These are phyloP conservation scores for Phytophthora hibernalis DNA, from an alignment of 352 stramenopile genomes.

Conservation along the genomic window DNA sequence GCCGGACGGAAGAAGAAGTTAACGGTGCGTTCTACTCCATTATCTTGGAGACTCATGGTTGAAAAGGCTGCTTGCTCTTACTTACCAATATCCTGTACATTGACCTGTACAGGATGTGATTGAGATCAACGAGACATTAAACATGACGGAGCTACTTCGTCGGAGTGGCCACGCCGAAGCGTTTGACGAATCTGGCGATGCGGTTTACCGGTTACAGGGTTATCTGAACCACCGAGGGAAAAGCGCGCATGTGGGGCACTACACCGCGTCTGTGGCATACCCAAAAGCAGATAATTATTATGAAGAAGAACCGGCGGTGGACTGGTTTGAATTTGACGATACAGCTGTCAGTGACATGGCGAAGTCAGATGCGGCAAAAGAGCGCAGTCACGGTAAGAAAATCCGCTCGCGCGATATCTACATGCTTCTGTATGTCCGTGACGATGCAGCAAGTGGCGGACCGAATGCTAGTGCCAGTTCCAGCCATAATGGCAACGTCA, in stretches of 20 bases:
- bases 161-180: constrained; percentile 48
- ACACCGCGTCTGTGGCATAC: constrained; percentile 84
- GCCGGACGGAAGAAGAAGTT: constrained; percentile 86
- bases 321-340: constrained; percentile 90
- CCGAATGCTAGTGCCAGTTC: neutral
- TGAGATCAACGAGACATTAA: constrained; percentile 78
- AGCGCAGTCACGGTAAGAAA: constrained; percentile 53
- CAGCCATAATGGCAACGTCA: neutral
- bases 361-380: constrained; percentile 43
- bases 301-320: constrained; percentile 16
- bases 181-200: constrained; percentile 48
- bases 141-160: constrained; percentile 75
- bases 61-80: neutral
- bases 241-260: constrained; percentile 85
- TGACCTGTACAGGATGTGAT: constrained; percentile 72
- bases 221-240: constrained; percentile 88
- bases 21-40: constrained; percentile 48
- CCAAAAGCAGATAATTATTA: constrained; percentile 32
- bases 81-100: constrained; percentile 4
- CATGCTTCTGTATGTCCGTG: constrained; percentile 85
- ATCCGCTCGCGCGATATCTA: constrained; percentile 85
- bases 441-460: constrained; percentile 27
- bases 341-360: constrained; percentile 66
- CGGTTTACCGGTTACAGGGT: constrained; percentile 72
- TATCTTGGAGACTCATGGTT: neutral